phyloP scores from a whole-genome alignment of 768 basidiomycete genomes.

The Suillus luteus region DNA sequence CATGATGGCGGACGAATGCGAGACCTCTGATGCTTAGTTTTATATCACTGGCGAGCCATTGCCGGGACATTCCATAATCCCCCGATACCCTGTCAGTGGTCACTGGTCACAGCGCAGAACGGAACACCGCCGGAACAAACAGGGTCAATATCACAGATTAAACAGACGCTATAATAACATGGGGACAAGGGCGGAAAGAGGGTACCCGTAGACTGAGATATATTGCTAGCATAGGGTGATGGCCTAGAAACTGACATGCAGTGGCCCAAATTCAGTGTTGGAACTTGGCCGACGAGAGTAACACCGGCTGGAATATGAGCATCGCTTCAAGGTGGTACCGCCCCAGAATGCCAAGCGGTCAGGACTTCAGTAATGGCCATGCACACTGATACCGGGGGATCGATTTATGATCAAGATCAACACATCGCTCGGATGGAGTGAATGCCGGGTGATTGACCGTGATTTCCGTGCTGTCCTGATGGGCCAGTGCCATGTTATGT shows the following conservation, averaged over 20 bases:
- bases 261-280: no score
- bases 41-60: not conserved
- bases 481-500: not conserved
- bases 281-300: no score
- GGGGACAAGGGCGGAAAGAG: not conserved
- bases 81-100: not conserved
- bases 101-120: not conserved
- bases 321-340: no score
- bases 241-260: no score
- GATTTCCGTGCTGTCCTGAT: not conserved
- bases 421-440: no score
- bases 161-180: not conserved
- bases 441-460: not conserved
- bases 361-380: no score
- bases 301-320: no score
- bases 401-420: no score
- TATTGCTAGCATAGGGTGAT: not conserved
- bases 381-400: no score
- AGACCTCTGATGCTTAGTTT: not conserved
- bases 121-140: constrained; percentile 1
- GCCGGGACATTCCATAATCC: not conserved
- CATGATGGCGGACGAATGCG: constrained; percentile 44
- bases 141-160: not conserved
- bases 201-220: not conserved
- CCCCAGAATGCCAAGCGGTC: no score